Evolutionary conservation across 2,329 filamentous ascomycete genomes (phyloP).

Genomic region (Ophioceras dolichostomum): DNA sequence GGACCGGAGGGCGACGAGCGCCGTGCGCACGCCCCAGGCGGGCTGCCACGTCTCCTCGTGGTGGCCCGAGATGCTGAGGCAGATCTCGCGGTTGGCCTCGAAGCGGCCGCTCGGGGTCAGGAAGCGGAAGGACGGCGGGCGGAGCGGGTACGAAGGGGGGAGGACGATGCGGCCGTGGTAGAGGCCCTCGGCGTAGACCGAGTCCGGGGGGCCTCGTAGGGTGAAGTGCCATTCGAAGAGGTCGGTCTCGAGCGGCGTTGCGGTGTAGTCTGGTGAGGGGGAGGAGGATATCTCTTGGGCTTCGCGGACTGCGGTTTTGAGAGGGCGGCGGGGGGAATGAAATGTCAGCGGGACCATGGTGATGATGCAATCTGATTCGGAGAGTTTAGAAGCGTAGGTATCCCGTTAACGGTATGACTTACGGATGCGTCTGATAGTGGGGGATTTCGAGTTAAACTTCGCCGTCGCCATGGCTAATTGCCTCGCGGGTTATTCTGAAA

Average conservation of each 20-base stretch:
- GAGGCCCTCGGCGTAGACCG: slow-evolving; percentile 67
- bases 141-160: slow-evolving; percentile 78
- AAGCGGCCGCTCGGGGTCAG: slow-evolving; percentile 85
- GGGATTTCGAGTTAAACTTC: slow-evolving; percentile 61
- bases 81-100: slow-evolving; percentile 94
- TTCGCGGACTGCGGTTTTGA: slow-evolving; percentile 57
- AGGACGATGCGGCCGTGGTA: slow-evolving; percentile 95
- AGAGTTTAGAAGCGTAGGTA: too few species aligned
- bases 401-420: slow-evolving; percentile 19
- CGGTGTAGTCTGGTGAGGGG: slow-evolving; percentile 76
- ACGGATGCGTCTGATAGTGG: slow-evolving; percentile 77
- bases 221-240: slow-evolving; percentile 99
- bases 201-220: slow-evolving; percentile 73
- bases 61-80: slow-evolving; percentile 83
- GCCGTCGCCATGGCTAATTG: slow-evolving; percentile 29
- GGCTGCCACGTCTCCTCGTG: slow-evolving; percentile 99
- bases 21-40: slow-evolving; percentile 90
- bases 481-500: too few species aligned
- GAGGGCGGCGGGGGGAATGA: not conserved
- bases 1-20: slow-evolving; percentile 63
- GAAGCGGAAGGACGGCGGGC: slow-evolving; percentile 93
- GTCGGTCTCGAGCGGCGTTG: slow-evolving; percentile 73
- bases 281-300: slow-evolving; percentile 71
- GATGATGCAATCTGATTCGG: slow-evolving; percentile 1
- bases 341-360: slow-evolving; percentile 1